A percentile compares a stretch with the other conserved stretches of the same genome.
phyloP scores from a whole-genome alignment of 2,329 filamentous ascomycete species.

The Karstenula rhodostoma region DNA sequence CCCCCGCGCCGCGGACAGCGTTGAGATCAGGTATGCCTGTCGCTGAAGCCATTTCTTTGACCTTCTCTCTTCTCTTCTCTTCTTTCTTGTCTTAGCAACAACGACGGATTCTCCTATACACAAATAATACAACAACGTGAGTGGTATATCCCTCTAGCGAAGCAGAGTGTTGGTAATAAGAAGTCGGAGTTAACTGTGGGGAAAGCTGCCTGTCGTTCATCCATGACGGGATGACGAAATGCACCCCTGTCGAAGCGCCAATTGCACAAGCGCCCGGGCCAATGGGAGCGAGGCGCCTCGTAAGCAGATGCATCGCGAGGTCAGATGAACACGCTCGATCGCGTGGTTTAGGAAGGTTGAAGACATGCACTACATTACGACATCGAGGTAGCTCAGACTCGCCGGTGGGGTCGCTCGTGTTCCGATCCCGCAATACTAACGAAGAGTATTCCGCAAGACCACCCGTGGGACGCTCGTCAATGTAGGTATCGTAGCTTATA shows the following conservation, averaged over 20 bases:
- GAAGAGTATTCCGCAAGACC: too few species aligned
- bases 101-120: too few species aligned
- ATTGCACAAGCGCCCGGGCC: not conserved
- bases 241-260: not conserved
- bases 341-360: not conserved
- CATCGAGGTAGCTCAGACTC: too few species aligned
- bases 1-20: constrained; percentile 52
- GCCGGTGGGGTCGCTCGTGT: too few species aligned
- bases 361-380: not conserved
- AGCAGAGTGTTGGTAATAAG: constrained; percentile 1
- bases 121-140: too few species aligned
- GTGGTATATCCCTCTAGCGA: not conserved
- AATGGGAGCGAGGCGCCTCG: not conserved
- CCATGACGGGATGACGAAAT: constrained; percentile 5
- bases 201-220: too few species aligned
- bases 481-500: not conserved
- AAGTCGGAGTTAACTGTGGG: not conserved
- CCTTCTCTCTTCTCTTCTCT: too few species aligned
- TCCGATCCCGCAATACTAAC: too few species aligned
- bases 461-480: too few species aligned
- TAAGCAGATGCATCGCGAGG: constrained; percentile 6
- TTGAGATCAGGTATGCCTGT: constrained; percentile 66
- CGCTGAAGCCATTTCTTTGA: constrained; percentile 69
- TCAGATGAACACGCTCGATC: constrained; percentile 1
- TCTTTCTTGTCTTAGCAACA: too few species aligned